Percentiles rank a stretch among this genome's conserved stretches.
Conservation (phyloP, 2,329 filamentous ascomycete genomes). For the Hypoxylon sp. region DNA sequence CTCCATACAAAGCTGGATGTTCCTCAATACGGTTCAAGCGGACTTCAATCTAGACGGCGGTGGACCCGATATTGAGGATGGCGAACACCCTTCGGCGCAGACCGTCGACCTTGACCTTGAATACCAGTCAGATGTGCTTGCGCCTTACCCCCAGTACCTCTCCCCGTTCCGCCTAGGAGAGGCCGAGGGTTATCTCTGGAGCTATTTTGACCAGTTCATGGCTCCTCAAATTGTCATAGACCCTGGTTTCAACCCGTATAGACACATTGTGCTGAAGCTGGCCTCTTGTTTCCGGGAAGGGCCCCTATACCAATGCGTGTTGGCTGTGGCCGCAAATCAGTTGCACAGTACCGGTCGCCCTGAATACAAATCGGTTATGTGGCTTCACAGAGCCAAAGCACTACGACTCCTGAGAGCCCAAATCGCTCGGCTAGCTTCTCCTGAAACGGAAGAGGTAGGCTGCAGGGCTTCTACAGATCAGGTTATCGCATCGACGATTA, state of each 20-base stretch:
- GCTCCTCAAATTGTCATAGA: slow-evolving; percentile 45
- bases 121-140: slow-evolving; percentile 9
- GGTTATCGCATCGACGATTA: slow-evolving; percentile 42
- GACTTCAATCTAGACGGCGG: slow-evolving; percentile 22
- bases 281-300: slow-evolving; percentile 41
- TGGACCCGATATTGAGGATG: background rate
- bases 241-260: slow-evolving; percentile 44
- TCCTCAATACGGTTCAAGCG: slow-evolving; percentile 30
- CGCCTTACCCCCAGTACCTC: slow-evolving; percentile 27
- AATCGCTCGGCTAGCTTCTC: slow-evolving; percentile 24
- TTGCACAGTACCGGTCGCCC: slow-evolving; percentile 43
- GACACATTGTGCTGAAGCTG: slow-evolving; percentile 45
- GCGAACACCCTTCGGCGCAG: background rate
- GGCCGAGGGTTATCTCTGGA: slow-evolving; percentile 43
- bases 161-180: slow-evolving; percentile 36
- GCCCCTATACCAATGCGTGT: slow-evolving; percentile 47
- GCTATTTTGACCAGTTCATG: slow-evolving; percentile 46
- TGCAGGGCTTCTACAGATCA: slow-evolving; percentile 31
- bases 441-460: background rate
- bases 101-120: slow-evolving; percentile 8
- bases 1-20: slow-evolving; percentile 38
- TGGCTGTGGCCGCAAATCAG: slow-evolving; percentile 48
- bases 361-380: slow-evolving; percentile 36
- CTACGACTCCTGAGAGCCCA: slow-evolving; percentile 37
- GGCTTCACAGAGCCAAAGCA: slow-evolving; percentile 42